Evolutionary conservation across 495 filamentous ascomycete genomes (phyloP).

Genomic region (Poronia punctata): DNA sequence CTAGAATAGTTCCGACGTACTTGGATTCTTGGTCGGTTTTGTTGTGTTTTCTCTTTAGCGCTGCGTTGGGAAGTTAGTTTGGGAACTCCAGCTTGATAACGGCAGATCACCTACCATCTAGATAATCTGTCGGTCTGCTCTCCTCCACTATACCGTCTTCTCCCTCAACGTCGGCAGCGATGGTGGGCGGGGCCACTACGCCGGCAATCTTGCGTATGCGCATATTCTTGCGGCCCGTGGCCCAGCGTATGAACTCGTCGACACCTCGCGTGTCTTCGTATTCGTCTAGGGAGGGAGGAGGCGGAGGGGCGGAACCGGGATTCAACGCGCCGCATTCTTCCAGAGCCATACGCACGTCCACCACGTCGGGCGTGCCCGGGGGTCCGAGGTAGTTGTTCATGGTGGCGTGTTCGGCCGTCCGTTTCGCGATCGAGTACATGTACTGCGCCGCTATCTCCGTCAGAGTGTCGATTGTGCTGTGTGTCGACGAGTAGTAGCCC

Average conservation of each 20-base stretch:
- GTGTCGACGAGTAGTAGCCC: constrained; percentile 70
- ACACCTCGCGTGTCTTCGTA: constrained; percentile 70
- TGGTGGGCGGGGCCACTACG: constrained; percentile 41
- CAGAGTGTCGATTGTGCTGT: constrained; percentile 70
- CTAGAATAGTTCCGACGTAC: constrained; percentile 72
- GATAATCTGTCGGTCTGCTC: constrained; percentile 56
- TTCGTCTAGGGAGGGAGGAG: constrained; percentile 19
- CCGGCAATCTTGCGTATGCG: constrained; percentile 59
- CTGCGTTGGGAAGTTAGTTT: constrained; percentile 23
- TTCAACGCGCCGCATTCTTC: constrained; percentile 64
- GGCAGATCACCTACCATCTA: constrained; percentile 56
- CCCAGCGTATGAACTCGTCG: constrained; percentile 68
- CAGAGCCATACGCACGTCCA: constrained; percentile 77
- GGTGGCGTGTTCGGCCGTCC: constrained; percentile 53
- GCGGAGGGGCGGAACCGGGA: constrained; percentile 40
- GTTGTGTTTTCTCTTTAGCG: constrained; percentile 77
- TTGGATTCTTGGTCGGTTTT: constrained; percentile 73
- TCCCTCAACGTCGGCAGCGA: constrained; percentile 6
- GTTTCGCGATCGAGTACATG: constrained; percentile 57
- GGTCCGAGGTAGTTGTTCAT: constrained; percentile 29
- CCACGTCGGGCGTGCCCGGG: constrained; percentile 43
- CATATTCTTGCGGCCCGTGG: constrained; percentile 54
- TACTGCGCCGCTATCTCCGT: constrained; percentile 71
- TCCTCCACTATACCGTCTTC: constrained; percentile 25
- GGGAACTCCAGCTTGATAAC: no score